These are phyloP conservation scores for Picochlorum sp. DNA, from an alignment of 139 green algal species.

Conservation along the genomic window DNA sequence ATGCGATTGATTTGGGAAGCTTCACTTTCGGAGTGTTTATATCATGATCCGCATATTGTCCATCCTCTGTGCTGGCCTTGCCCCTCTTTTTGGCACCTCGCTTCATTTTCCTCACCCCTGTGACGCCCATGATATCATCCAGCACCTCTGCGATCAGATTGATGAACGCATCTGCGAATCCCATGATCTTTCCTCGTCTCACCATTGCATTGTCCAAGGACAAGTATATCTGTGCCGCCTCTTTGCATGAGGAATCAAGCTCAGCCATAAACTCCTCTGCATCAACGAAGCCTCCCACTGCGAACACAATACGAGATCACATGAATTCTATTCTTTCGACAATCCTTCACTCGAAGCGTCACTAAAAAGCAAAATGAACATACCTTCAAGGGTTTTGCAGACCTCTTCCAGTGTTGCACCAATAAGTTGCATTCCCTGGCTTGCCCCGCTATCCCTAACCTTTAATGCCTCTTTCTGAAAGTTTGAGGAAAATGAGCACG, in stretches of 20 bases:
- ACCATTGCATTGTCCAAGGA: constrained; percentile 15
- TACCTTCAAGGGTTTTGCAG: constrained; percentile 1
- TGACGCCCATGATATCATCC: constrained; percentile 7
- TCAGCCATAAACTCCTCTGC: constrained; percentile 20
- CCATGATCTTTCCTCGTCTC: constrained; percentile 21
- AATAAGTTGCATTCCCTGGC: not conserved
- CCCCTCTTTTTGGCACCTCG: not conserved
- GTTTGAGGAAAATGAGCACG: not conserved
- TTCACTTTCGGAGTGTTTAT: not conserved
- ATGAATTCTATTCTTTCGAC: not conserved
- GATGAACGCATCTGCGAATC: constrained; percentile 16
- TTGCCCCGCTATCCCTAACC: not conserved
- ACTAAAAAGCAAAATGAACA: not conserved
- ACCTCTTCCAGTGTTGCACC: not conserved
- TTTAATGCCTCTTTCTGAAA: not conserved
- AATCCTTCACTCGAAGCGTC: not conserved
- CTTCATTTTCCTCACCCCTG: not conserved
- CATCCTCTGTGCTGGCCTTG: not conserved
- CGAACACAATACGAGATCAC: not conserved
- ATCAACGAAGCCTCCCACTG: constrained; percentile 13
- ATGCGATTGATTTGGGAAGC: constrained; percentile 25
- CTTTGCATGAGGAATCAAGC: constrained; percentile 5
- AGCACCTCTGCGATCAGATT: constrained; percentile 14
- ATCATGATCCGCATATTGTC: not conserved
- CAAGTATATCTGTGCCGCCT: constrained; percentile 15